Evolutionary conservation across 2,329 filamentous ascomycete species (phyloP).

Genomic region (Parastagonospora avenae): DNA sequence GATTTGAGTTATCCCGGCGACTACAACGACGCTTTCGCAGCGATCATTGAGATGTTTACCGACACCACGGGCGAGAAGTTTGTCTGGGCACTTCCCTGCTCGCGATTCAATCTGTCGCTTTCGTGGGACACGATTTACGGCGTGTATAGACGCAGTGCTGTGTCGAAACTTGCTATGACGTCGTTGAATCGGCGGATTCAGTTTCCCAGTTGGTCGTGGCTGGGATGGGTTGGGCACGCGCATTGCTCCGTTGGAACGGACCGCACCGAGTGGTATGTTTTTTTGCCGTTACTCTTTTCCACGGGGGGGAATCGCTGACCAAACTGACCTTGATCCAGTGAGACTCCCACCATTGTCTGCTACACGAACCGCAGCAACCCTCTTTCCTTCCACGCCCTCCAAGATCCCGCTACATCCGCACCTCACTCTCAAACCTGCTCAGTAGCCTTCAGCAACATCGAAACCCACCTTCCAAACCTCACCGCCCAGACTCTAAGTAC

Average conservation of each 20-base stretch:
- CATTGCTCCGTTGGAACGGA: not conserved
- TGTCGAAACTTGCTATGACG: not conserved
- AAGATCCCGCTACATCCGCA: too few species aligned
- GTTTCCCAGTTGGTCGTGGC: not conserved
- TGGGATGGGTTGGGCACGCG: not conserved
- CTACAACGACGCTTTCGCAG: not conserved
- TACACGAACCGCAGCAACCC: too few species aligned
- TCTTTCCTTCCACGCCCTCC: too few species aligned
- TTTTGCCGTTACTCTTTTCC: too few species aligned
- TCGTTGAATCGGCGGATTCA: not conserved
- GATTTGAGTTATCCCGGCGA: not conserved
- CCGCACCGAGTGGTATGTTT: too few species aligned
- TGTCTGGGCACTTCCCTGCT: not conserved
- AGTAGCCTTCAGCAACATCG: not conserved
- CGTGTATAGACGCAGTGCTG: not conserved
- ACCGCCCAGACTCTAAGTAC: not conserved
- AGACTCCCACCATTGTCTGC: too few species aligned
- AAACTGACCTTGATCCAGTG: too few species aligned
- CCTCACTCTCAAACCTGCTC: not conserved
- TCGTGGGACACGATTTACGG: not conserved
- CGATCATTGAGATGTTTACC: not conserved
- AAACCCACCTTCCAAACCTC: not conserved
- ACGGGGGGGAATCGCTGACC: too few species aligned
- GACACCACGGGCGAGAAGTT: not conserved
- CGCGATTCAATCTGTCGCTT: not conserved